Conservation (phyloP, 257 asterid species). For the Solanum lignicaule region DNA sequence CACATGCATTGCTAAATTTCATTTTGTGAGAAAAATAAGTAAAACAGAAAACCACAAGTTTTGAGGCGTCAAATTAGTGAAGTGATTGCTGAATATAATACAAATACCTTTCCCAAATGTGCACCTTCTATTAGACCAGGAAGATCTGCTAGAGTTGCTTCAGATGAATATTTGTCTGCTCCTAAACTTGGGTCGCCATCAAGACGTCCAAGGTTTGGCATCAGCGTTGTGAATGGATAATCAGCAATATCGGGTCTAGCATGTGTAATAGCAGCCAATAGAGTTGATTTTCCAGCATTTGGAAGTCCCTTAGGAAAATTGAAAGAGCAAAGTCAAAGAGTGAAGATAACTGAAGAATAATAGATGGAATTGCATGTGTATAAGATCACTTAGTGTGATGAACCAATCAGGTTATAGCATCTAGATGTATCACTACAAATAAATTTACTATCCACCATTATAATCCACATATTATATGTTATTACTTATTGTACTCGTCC, state of each 20-base stretch:
- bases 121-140: slow-evolving; percentile 99
- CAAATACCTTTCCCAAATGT: slow-evolving; percentile 86
- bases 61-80: background rate
- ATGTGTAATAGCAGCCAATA: slow-evolving; percentile 74
- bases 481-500: background rate
- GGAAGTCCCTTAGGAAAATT: slow-evolving; percentile 76
- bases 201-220: slow-evolving; percentile 97
- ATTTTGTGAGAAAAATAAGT: background rate
- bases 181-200: slow-evolving; percentile 90
- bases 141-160: slow-evolving; percentile 92
- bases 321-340: background rate
- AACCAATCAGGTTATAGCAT: background rate
- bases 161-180: slow-evolving; percentile 68
- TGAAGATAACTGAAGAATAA: background rate
- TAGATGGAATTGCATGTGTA: background rate
- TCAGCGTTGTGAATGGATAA: slow-evolving; percentile 92
- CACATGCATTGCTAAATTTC: background rate
- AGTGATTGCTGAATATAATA: background rate
- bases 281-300: slow-evolving; percentile 95
- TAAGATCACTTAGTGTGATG: background rate
- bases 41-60: background rate
- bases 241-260: slow-evolving; percentile 98
- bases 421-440: background rate
- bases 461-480: background rate
- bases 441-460: background rate